Evolutionary conservation across 305 asterid genomes (phyloP), one percentile per base, ranked within the genome.

Genomic region (Fraxinus sp.): DNA sequence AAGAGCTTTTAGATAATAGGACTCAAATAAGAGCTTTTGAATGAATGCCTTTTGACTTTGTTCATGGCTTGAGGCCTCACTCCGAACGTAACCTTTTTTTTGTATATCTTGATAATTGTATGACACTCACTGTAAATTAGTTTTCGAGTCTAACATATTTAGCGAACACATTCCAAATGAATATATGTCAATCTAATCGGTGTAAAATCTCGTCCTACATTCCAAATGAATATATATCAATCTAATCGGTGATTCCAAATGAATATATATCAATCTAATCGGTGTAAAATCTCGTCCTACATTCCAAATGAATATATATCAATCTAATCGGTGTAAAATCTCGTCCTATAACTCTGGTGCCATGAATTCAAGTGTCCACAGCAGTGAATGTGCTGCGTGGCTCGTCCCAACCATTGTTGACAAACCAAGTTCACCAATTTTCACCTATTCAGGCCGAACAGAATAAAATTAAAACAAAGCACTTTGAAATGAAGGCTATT

Each of bases 331-430:
- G 13, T 39, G 5, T 95, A 39, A 93, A 71, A 92, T 84, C 87
- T 93, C 96, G 0, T 92, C 98, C 3, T 91, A 93, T 1, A 93
- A 87, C 85, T 92, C 97, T 0, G 97, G 95, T 57, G 97, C 97
- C 94, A 93, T 94, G 89, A 93, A 94, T 77, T 93, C 98, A 1
- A 97, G 97, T 37, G 98, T 93, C 80, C 98, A 96, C 5, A 95
- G 87, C 39, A 92, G 36, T 0, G 97, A 90, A 83, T 89, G 96
- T 4, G 96, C 97, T 5, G 89, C 83, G 83, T 93, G 96, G 52
- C 85, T 90, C 84, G 87, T 87, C 80, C 93, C 95, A 57, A 92
- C 94, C 5, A 79, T 86, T 20, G 94, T 91, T 28, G 97, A 97
- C 85, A 94, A 77, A 1, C 97, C 98, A 81, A 93, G 84, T 85